Base-by-base conservation (phyloP, 139 green algal genomes). In the Chlorella vulgaris region DNA sequence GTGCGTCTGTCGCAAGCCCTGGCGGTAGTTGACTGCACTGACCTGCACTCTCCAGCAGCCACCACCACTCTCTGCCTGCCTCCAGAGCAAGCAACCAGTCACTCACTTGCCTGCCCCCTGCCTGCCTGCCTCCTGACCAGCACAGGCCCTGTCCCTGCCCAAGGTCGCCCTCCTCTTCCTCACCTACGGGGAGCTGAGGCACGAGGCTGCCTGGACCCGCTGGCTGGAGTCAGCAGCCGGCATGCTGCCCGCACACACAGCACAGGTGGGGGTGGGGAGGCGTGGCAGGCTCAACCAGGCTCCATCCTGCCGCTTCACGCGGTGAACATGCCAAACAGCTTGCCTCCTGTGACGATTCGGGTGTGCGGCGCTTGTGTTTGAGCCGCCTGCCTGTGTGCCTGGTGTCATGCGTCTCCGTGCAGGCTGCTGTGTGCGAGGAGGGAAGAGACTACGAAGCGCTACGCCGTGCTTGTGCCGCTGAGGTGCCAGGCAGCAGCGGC, bases 91-190 rank as follows among this genome's bases (percentile, higher is more conserved):
- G 6, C 38, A 7, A 22, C 21, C 67, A 33, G 40, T 10, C 2
- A 1, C 6, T 40, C 60, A 7, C 38, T 36, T 42, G 13, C 1
- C 36, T n/a, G n/a, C n/a, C n/a, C n/a, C n/a, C n/a, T n/a, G n/a
- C n/a, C n/a, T n/a, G n/a, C n/a, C n/a, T n/a, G 2, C 51, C 15
- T 28, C 18, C 15, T 8, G 28, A 8, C 55, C 55, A 8, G 55
- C 5, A 28, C 73, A 79, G 73, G 60, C 43, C 0, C 74, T 73
- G 58, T 58, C 58, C n/a, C 67, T 81, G 15, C 22, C 21, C 39
- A 86, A 87, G 80, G 83, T 88, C 7, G 82, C 85, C 4, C 60
- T 89, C 22, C 35, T 89, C 62, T 86, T 88, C 69, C 60, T 89
- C 31, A 65, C 69, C 29, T 39, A n/a, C 2, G 82, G 76, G 2